phyloP scores from a whole-genome alignment of 1,284 basidiomycete species.

The Schizopora paradoxa region DNA sequence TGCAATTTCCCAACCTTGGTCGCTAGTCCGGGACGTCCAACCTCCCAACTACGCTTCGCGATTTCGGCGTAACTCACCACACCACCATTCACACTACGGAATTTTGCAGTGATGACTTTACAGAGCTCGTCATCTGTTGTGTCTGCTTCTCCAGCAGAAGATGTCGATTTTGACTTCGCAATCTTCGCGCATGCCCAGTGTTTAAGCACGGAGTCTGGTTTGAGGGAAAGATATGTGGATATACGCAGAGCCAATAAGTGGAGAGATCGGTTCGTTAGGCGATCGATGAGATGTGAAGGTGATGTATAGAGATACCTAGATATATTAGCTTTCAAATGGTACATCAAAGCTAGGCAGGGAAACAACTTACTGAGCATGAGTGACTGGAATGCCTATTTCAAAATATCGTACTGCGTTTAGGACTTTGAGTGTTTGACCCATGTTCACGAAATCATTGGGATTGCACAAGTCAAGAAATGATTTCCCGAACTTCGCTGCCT shows the following conservation, averaged over 20 bases:
- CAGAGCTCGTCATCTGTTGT: conserved; percentile 78
- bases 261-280: conserved; percentile 82
- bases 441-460: conserved; percentile 83
- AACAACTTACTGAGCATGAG: conserved; percentile 73
- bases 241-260: conserved; percentile 93
- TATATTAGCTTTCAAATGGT: conserved; percentile 7
- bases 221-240: conserved; percentile 77
- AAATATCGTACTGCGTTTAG: conserved; percentile 89
- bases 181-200: conserved; percentile 98
- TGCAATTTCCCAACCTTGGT: conserved; percentile 58
- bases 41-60: conserved; percentile 90
- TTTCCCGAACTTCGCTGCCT: conserved; percentile 95
- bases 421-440: conserved; percentile 92
- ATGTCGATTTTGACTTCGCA: conserved; percentile 55
- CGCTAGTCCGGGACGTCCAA: conserved; percentile 79
- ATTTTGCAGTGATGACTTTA: conserved; percentile 81
- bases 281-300: conserved; percentile 72
- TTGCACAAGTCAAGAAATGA: conserved; percentile 92
- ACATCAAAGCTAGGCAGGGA: background rate
- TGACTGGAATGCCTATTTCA: conserved; percentile 91
- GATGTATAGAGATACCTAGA: conserved; percentile 73
- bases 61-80: conserved; percentile 93
- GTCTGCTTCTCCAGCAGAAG: conserved; percentile 43
- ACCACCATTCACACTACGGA: conserved; percentile 63
- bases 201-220: conserved; percentile 83